Evolutionary conservation across 2,329 filamentous ascomycete genomes (phyloP), one percentile per base, ranked within the genome.

Genomic region (Phialophora chinensis): DNA sequence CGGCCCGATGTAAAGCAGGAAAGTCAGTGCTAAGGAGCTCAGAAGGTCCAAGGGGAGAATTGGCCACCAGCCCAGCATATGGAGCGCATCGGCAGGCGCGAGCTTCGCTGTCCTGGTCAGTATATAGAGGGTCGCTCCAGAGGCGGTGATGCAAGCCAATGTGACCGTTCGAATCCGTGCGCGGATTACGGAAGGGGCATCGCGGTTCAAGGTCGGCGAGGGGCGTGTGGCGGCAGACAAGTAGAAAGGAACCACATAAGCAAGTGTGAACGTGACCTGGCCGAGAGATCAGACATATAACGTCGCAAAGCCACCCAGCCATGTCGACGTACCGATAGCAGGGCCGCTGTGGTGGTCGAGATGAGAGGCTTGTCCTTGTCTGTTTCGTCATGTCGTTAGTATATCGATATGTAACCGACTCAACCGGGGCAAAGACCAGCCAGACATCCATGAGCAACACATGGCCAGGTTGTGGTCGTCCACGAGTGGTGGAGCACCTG

Each of bases 161-260:
- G 88, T 89, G 72, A 97, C 94, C 61, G 90, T 90, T 63, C 90
- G 86, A 73, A 97, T 90, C 72, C 95, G 89, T 65, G 92, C 91
- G 72, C 89, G 90, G 80, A 99, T 98, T 59, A 96, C 92, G 11
- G 90, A 90, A 10, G 93, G 92, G 31, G 92, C 90, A 86, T 98
- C 93, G 75, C 95, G 89, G 67, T 91, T 91, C 31, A 96, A 86
- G 62, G 85, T 87, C 29, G 87, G 85, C 7, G 92, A 95, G 6
- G 93, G 93, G 60, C 93, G 88, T 4, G 94, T 96, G 23, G 87
- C 85, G 3, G 87, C 79, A 23, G 90, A 95, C 69, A 94, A 83
- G 82, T 99, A 97, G 79, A 98, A 92, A 27, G 95, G 94, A 3
- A 91, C 82, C 73, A 99, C 91, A 80, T 98, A 99, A 81, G 92